Evolutionary conservation across 228 moss, liverwort and hornwort species (phyloP).

Genomic region (Sphagnum fallax): DNA sequence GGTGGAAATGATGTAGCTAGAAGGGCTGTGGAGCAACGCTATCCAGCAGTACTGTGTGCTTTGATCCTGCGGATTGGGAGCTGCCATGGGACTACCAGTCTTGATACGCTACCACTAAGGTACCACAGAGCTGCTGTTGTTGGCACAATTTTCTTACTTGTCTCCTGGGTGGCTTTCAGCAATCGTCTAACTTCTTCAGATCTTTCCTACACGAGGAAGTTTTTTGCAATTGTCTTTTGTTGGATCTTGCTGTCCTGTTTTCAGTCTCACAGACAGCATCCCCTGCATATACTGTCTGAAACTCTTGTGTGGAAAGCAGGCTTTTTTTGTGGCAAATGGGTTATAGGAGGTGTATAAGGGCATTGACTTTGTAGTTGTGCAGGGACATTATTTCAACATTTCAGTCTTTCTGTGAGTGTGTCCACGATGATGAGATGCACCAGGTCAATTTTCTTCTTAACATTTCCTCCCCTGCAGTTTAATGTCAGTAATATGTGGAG

Average conservation of each 20-base stretch:
- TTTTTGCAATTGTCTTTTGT: no score
- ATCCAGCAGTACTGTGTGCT: slow-evolving; percentile 85
- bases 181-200: no score
- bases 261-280: no score
- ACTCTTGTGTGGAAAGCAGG: no score
- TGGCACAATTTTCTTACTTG: not conserved
- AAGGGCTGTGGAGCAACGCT: slow-evolving; percentile 63
- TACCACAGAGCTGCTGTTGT: slow-evolving; percentile 10
- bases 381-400: slow-evolving; percentile 87
- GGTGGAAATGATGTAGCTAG: slow-evolving; percentile 51
- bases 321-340: no score
- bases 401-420: slow-evolving; percentile 88
- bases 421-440: slow-evolving; percentile 89
- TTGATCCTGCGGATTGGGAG: slow-evolving; percentile 87
- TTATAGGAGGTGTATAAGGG: no score
- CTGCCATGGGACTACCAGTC: slow-evolving; percentile 72
- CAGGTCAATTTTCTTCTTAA: slow-evolving; percentile 37
- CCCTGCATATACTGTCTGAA: no score
- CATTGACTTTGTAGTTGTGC: slow-evolving; percentile 15
- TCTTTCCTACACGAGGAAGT: no score
- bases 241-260: no score
- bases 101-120: slow-evolving; percentile 76
- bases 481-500: not conserved
- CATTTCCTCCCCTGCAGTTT: not conserved
- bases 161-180: not conserved